These are phyloP conservation scores for Fusarium hainanense DNA, from an alignment of 2,329 filamentous ascomycete genomes.

Conservation along the genomic window DNA sequence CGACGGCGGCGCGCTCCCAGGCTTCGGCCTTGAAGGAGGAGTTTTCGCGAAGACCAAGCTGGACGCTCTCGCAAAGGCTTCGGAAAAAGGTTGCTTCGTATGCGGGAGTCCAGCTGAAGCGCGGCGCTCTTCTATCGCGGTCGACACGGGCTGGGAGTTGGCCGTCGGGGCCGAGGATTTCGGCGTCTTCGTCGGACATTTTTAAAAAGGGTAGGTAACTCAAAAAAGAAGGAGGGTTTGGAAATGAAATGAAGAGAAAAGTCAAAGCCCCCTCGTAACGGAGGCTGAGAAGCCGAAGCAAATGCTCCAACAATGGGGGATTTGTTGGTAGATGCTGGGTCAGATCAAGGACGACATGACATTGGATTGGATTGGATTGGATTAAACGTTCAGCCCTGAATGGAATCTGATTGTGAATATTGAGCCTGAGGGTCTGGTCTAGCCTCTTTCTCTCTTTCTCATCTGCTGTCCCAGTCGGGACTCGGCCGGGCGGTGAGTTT, in stretches of 20 bases:
- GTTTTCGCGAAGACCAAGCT: slow-evolving; percentile 66
- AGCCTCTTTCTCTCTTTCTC: slow-evolving; percentile 4
- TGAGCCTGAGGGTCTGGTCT: not conserved
- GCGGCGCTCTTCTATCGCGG: slow-evolving; percentile 58
- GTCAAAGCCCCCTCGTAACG: slow-evolving; percentile 20
- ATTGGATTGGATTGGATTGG: not conserved
- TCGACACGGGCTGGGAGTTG: slow-evolving; percentile 50
- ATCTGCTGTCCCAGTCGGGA: slow-evolving; percentile 35
- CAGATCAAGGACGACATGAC: not conserved
- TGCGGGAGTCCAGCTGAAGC: slow-evolving; percentile 69
- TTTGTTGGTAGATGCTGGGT: not conserved
- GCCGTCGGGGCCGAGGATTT: slow-evolving; percentile 52
- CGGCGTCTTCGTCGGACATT: slow-evolving; percentile 55
- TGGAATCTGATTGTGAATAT: not conserved
- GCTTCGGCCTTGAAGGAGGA: slow-evolving; percentile 71
- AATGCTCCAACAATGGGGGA: slow-evolving; percentile 26
- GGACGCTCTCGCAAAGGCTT: slow-evolving; percentile 69
- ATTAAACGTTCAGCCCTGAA: not conserved
- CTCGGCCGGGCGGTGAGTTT: slow-evolving; percentile 45
- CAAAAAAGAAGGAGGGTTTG: not conserved
- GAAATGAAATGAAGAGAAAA: not conserved
- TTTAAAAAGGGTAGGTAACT: slow-evolving; percentile 20
- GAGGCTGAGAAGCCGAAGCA: slow-evolving; percentile 38
- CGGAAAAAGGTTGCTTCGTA: slow-evolving; percentile 71
- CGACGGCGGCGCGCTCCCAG: slow-evolving; percentile 67